phyloP scores from a whole-genome alignment of 1,284 basidiomycete genomes.

The Pseudozyma sp. region DNA sequence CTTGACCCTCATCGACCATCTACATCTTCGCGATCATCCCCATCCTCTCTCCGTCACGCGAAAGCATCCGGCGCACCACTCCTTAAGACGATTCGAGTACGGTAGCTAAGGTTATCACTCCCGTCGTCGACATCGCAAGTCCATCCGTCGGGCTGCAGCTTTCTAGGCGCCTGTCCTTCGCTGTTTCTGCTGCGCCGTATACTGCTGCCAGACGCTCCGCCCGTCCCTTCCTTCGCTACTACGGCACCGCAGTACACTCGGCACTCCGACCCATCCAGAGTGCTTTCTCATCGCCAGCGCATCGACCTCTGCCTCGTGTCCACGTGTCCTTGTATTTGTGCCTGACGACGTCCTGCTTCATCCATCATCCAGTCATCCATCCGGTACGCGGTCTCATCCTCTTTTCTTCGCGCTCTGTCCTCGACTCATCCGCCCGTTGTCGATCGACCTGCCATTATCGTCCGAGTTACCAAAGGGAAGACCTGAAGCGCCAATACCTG shows the following conservation, averaged over 20 bases:
- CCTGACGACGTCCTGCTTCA: conserved; percentile 3
- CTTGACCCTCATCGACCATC: conserved; percentile 1
- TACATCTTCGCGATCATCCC: conserved; percentile 13
- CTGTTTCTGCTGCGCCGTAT: too few relatives aligned
- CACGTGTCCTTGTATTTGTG: conserved; percentile 20
- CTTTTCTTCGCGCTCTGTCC: too few relatives aligned
- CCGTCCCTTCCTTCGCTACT: background rate
- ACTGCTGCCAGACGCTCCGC: background rate
- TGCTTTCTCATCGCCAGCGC: conserved; percentile 8
- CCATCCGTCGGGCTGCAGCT: background rate
- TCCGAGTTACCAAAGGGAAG: too few relatives aligned
- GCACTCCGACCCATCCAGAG: background rate
- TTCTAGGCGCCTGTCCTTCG: background rate
- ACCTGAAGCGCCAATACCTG: too few relatives aligned
- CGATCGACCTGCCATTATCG: too few relatives aligned
- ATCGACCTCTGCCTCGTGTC: background rate
- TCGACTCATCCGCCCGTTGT: too few relatives aligned
- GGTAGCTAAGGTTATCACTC: background rate
- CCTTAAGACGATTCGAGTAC: background rate
- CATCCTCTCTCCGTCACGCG: conserved; percentile 14
- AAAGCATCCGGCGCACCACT: background rate
- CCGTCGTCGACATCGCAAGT: conserved; percentile 3
- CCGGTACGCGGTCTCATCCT: background rate
- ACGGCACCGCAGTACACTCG: background rate
- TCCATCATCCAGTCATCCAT: conserved; percentile 8